These are phyloP conservation scores for Taphrina sp. DNA, from an alignment of 1,139 yeast species.

Conservation along the genomic window DNA sequence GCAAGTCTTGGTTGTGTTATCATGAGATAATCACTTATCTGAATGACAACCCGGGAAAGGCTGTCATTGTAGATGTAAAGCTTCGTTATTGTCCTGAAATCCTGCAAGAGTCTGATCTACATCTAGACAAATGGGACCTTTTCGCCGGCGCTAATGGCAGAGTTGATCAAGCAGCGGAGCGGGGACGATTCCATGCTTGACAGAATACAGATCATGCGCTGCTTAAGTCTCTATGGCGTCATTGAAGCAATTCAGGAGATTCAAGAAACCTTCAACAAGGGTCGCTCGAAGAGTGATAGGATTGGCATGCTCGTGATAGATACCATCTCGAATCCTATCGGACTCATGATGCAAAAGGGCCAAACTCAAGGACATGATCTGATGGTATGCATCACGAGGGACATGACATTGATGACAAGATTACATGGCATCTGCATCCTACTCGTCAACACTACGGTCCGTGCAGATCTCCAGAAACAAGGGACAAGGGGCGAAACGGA, in stretches of 20 bases:
- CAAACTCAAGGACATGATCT: constrained; percentile 29
- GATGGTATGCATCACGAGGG: constrained; percentile 19
- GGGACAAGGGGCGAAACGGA: neutral
- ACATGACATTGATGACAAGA: constrained; percentile 4
- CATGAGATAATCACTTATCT: constrained; percentile 4
- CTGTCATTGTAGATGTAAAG: constrained; percentile 6
- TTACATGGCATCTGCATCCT: constrained; percentile 11
- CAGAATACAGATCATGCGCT: constrained; percentile 9
- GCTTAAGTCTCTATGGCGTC: constrained; percentile 13
- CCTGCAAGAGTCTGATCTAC: no score
- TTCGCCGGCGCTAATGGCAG: constrained; percentile 15
- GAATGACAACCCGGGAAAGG: constrained; percentile 9
- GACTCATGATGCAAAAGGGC: constrained; percentile 28
- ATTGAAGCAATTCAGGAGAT: constrained; percentile 10
- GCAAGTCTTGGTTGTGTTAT: constrained; percentile 12
- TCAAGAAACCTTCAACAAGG: neutral
- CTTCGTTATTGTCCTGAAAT: neutral
- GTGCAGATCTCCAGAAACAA: constrained; percentile 1
- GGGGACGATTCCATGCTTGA: constrained; percentile 14
- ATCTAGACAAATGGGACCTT: constrained; percentile 15
- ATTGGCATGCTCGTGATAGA: constrained; percentile 31
- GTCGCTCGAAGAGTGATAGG: neutral
- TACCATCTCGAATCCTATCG: constrained; percentile 32
- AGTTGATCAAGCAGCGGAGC: neutral
- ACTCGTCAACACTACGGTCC: constrained; percentile 26